Evolutionary conservation across 2,329 filamentous ascomycete genomes (phyloP).

Genomic region (Ilyonectria robusta): DNA sequence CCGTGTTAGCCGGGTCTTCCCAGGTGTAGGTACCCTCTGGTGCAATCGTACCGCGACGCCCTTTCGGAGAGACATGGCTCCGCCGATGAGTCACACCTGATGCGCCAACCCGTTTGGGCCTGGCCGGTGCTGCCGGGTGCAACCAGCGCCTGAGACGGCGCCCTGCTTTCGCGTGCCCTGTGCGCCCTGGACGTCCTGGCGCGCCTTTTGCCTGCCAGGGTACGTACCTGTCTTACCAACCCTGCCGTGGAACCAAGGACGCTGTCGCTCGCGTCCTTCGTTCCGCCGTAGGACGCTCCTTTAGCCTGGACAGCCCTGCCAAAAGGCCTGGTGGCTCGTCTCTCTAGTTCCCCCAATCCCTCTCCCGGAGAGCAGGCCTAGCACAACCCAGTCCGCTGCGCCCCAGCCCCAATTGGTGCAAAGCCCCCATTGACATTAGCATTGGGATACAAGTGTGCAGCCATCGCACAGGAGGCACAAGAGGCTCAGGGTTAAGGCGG

Average conservation of each 20-base stretch:
- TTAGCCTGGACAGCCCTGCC: conserved; percentile 11
- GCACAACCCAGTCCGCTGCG: conserved; percentile 35
- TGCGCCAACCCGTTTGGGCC: conserved; percentile 48
- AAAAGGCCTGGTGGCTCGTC: conserved; percentile 21
- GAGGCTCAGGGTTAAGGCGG: conserved; percentile 28
- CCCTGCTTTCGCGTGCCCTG: conserved; percentile 25
- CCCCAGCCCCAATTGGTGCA: conserved; percentile 37
- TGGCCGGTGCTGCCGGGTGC: conserved; percentile 44
- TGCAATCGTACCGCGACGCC: conserved; percentile 32
- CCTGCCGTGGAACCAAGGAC: background rate
- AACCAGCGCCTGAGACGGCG: conserved; percentile 43
- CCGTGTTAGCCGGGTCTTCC: conserved; percentile 30
- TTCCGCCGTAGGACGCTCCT: background rate
- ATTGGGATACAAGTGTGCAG: conserved; percentile 21
- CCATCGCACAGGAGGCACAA: conserved; percentile 1
- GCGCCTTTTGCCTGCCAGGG: background rate
- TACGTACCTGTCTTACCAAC: background rate
- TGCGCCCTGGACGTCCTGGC: conserved; percentile 3
- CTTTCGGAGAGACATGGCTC: conserved; percentile 47
- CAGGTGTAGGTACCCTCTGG: conserved; percentile 33
- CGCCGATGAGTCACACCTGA: conserved; percentile 55
- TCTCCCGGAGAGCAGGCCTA: conserved; percentile 17
- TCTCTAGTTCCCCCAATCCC: conserved; percentile 9
- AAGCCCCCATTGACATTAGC: conserved; percentile 30
- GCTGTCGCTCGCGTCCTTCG: background rate